Conservation (phyloP, 139 green algal genomes). For the Pedinophyceae sp. region DNA sequence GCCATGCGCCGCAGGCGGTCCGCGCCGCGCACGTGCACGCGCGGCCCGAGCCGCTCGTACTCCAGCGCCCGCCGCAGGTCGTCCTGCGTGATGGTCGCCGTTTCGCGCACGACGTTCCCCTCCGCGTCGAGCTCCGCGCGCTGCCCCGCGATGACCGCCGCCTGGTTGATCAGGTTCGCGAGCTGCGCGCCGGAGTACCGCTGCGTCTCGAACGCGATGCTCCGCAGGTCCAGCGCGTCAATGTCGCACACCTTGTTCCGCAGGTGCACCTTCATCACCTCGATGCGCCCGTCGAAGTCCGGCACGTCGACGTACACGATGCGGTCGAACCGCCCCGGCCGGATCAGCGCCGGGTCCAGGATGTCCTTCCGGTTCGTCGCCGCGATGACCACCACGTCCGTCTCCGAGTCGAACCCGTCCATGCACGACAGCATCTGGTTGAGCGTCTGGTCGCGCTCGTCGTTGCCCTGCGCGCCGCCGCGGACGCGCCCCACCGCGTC, state of each 20-base stretch:
- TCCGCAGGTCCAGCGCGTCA: slow-evolving; percentile 25
- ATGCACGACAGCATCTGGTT: slow-evolving; percentile 87
- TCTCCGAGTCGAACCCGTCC: slow-evolving; percentile 63
- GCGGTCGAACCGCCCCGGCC: slow-evolving; percentile 40
- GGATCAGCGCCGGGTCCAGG: slow-evolving; percentile 73
- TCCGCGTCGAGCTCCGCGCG: too few species aligned
- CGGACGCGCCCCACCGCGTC: slow-evolving; percentile 69
- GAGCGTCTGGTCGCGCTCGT: slow-evolving; percentile 85
- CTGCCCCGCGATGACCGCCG: slow-evolving; percentile 44
- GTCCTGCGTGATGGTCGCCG: slow-evolving; percentile 25
- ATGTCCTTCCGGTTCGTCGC: slow-evolving; percentile 89
- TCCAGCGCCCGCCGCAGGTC: slow-evolving; percentile 48
- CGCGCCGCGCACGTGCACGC: slow-evolving; percentile 2
- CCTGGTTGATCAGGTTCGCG: slow-evolving; percentile 65
- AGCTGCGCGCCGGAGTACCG: slow-evolving; percentile 34
- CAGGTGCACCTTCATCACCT: slow-evolving; percentile 47
- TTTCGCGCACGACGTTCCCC: too few species aligned
- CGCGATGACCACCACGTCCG: slow-evolving; percentile 74
- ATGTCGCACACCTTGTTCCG: slow-evolving; percentile 8
- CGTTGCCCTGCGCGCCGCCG: slow-evolving; percentile 52
- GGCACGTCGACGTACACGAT: slow-evolving; percentile 58
- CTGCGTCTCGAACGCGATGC: slow-evolving; percentile 35
- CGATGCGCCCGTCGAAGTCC: slow-evolving; percentile 58
- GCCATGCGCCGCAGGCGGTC: slow-evolving; percentile 22
- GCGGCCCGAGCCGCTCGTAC: slow-evolving; percentile 33